Evolutionary conservation across 495 filamentous ascomycete genomes (phyloP), one percentile per base, ranked within the genome.

Genomic region (Tricharina praecox): DNA sequence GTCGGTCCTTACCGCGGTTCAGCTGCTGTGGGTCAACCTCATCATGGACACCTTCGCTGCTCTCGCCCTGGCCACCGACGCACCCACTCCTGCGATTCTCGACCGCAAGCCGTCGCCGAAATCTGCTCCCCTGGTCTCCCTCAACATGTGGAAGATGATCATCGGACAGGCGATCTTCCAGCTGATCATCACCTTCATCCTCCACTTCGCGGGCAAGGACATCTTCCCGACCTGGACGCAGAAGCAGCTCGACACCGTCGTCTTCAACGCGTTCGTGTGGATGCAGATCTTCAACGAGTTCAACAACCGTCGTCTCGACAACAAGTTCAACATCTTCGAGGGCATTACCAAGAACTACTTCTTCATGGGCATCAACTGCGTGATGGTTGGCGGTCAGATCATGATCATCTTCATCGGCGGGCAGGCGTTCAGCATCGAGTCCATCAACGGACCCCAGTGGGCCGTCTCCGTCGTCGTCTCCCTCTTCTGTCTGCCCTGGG

Each of bases 71-170:
- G 85, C 85, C 9, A 93, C 85, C 4, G 85, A 93, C 53, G 79
- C 81, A 25, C 85, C 85, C 21, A 78, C 77, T 0, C 77, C 80
- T 33, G 77, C 78, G 46, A 81, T 92, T 36, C 65, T 93, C 25
- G 67, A 93, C 50, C 77, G 85, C 34, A 83, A 85, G 61, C 85
- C 85, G n/a, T 77, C 82, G 15, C 76, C 75, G n/a, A 85, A 82
- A 62, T 74, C 71, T 11, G 74, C 81, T 26, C 72, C 77, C 3
- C 74, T 93, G 18, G 80, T 93, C 58, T 83, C 82, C 3, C 64
- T 78, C 20, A 86, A 77, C 24, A 93, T 93, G 85, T 93, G 85
- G 85, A 93, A 93, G 64, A 93, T 93, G 85, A 90, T 93, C 48
- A 69, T 87, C 25, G 84, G 83, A 19, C 82, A 93, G 56, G 78